These are phyloP conservation scores for Amanita exitialis DNA, from an alignment of 768 basidiomycete genomes.

Conservation along the genomic window DNA sequence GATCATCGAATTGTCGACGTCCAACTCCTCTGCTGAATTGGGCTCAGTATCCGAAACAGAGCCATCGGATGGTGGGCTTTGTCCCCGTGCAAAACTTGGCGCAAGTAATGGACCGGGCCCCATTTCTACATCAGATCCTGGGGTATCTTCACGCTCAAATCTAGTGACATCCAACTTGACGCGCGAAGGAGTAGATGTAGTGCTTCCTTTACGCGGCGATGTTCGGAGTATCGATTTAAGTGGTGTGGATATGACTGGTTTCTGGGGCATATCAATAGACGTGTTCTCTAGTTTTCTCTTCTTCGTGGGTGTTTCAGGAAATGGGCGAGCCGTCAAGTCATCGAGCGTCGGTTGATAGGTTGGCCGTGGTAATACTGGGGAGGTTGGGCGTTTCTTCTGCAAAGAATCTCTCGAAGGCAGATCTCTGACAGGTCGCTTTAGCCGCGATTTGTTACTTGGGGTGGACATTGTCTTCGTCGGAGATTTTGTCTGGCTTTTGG, in stretches of 20 bases:
- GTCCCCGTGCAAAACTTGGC: not conserved
- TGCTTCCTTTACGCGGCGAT: constrained; percentile 7
- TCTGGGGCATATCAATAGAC: not conserved
- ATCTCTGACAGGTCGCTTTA: constrained; percentile 8
- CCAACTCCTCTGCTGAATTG: constrained; percentile 1
- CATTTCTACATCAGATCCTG: constrained; percentile 2
- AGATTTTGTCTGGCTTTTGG: not conserved
- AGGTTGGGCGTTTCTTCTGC: constrained; percentile 4
- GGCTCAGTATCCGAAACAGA: not conserved
- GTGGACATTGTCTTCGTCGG: not conserved
- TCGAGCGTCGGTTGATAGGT: not conserved
- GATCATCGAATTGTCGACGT: not conserved
- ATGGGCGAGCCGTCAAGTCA: not conserved
- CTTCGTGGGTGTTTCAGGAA: constrained; percentile 11
- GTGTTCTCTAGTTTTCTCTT: constrained; percentile 9
- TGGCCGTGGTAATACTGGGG: not conserved
- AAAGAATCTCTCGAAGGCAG: constrained; percentile 9
- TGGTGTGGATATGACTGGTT: constrained; percentile 1
- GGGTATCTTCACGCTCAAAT: not conserved
- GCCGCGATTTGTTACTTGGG: constrained; percentile 6
- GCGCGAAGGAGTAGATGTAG: constrained; percentile 1
- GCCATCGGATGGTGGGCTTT: not conserved
- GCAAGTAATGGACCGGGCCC: not conserved
- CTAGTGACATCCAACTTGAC: not conserved
- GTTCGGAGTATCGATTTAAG: constrained; percentile 9